Evolutionary conservation across 192 early-diverging fungal species (phyloP), one percentile per base, ranked within the genome.

Genomic region (Coemansia sp.): DNA sequence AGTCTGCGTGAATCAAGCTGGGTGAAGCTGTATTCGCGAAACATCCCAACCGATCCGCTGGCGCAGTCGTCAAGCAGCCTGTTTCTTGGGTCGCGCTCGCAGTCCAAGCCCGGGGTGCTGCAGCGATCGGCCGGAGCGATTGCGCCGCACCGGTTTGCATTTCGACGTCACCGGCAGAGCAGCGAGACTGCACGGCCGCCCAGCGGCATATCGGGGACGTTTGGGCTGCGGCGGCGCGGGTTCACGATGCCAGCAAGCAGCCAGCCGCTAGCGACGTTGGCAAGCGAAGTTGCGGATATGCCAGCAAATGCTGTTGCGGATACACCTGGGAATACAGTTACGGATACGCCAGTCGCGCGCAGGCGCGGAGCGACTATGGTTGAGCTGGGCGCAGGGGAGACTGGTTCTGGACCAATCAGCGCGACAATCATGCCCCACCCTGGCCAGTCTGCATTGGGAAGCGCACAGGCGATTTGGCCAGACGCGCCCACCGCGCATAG

Each of bases 11-110:
- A 80, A 27, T 25, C 72, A 8, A 71, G 73, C 66, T 81, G 78
- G 78, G 66, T 56, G 0, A 64, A 57, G 45, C 41, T 67, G 48
- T 68, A 75, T 63, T 35, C 69, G 8, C 62, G 65, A 8, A 62
- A 59, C 27, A 38, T 25, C 7, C 54, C 72, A 0, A 50, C 49
- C 14, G 77, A 80, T 50, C 77, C 77, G 10, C 65, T 80, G 35
- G 63, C 69, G 3, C 62, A 65, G 49, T 71, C 77, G 45, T 80
- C 77, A n/a, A 75, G 69, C 69, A 75, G 77, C 62, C 41, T 75
- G 15, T 80, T 71, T 58, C 41, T 56, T 2, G 72, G 52, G 11
- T 58, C 58, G 22, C 62, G 55, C 27, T 39, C 59, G 6, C 29
- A 51, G 27, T 22, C 62, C 35, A 66, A 61, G 51, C 56, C 56